Conservation (phyloP, 1,284 basidiomycete species). For the Sporisorium scitamineum region DNA sequence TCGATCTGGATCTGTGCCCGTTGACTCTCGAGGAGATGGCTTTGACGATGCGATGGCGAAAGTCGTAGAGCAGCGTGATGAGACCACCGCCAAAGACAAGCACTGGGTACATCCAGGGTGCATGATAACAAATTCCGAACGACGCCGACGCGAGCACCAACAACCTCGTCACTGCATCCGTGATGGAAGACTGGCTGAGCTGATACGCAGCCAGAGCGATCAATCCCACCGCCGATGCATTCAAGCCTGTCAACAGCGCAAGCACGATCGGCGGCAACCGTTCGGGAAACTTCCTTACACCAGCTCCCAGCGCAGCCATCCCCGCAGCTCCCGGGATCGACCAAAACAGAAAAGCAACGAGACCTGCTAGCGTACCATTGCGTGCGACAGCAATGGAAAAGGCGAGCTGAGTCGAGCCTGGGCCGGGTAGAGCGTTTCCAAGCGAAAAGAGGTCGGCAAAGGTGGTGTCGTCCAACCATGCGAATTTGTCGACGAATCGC, state of each 20-base stretch:
- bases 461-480: conserved; percentile 58
- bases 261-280: conserved; percentile 73
- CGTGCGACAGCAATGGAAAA: conserved; percentile 70
- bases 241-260: conserved; percentile 74
- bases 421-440: conserved; percentile 71
- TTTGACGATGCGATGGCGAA: conserved; percentile 35
- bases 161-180: conserved; percentile 72
- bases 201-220: conserved; percentile 75
- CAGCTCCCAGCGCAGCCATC: conserved; percentile 74
- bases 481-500: conserved; percentile 56
- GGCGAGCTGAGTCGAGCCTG: conserved; percentile 71
- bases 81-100: conserved; percentile 69
- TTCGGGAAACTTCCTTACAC: conserved; percentile 72
- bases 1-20: not conserved
- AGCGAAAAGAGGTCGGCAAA: conserved; percentile 71
- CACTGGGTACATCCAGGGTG: conserved; percentile 69
- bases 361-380: conserved; percentile 68
- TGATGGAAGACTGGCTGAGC: conserved; percentile 72
- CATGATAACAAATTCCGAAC: conserved; percentile 74
- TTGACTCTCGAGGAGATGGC: conserved; percentile 1
- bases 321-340: conserved; percentile 73
- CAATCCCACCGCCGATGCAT: conserved; percentile 75
- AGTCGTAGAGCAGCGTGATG: conserved; percentile 67
- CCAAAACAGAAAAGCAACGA: conserved; percentile 70
- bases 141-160: conserved; percentile 73